A percentile compares a stretch with the other conserved stretches of the same genome.
Evolutionary conservation across 257 asterid species (phyloP).

Genomic region (Lycium barbarum): DNA sequence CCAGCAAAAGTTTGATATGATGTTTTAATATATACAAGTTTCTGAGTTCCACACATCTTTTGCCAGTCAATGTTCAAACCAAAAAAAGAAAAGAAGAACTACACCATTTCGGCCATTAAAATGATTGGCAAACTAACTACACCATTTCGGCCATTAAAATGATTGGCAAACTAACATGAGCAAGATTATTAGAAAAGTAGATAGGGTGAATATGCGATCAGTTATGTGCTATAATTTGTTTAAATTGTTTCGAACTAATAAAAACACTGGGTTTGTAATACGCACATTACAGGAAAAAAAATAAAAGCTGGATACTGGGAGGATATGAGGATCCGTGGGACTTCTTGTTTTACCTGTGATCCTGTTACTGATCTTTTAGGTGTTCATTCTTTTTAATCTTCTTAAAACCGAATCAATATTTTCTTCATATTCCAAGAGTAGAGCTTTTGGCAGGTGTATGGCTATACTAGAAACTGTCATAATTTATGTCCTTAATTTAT

Average conservation of each 20-base stretch:
- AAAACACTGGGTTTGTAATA: neutral
- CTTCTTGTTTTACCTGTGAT: conserved; percentile 2
- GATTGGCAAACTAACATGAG: neutral
- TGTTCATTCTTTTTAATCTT: neutral
- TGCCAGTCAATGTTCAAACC: neutral
- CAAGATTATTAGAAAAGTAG: neutral
- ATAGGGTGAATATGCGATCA: neutral
- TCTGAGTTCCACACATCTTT: conserved; percentile 15
- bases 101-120: neutral
- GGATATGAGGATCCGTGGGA: neutral
- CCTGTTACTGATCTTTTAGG: neutral
- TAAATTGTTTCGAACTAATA: neutral
- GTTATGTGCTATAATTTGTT: neutral
- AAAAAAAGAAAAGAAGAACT: neutral
- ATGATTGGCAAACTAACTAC: neutral
- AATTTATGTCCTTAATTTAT: conserved; percentile 2
- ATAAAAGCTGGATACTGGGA: neutral
- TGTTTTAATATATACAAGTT: neutral
- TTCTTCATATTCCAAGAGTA: neutral
- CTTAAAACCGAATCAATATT: neutral
- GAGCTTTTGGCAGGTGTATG: neutral
- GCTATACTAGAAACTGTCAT: neutral
- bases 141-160: neutral
- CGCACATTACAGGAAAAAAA: neutral
- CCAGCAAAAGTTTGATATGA: neutral